Evolutionary conservation across 164 flowering plant species (phyloP).

Genomic region (Macadamia tetraphylla): DNA sequence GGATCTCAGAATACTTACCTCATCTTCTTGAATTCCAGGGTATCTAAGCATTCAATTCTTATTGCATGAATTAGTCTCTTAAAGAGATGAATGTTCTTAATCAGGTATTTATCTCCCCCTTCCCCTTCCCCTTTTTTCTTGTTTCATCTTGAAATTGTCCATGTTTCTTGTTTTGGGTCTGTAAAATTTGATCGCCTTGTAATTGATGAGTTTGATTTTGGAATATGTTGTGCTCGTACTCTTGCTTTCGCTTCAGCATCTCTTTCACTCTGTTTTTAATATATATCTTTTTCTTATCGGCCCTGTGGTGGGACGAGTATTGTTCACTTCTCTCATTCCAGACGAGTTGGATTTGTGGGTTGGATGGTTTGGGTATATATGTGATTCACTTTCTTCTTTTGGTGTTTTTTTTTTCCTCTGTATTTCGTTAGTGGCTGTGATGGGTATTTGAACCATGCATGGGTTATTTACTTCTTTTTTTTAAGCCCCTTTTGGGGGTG

Average conservation of each 20-base stretch:
- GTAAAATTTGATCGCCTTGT: neutral
- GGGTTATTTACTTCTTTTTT: neutral
- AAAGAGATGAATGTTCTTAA: neutral
- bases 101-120: neutral
- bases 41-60: neutral
- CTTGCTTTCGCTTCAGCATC: too few relatives aligned
- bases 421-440: neutral
- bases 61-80: too few relatives aligned
- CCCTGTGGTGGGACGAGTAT: neutral
- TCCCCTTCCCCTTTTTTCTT: neutral
- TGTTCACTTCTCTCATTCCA: neutral
- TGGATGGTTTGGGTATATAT: neutral
- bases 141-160: neutral
- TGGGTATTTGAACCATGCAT: constrained; percentile 1
- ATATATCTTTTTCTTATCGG: neutral
- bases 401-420: neutral
- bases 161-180: neutral
- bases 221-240: neutral
- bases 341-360: neutral
- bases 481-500: too few relatives aligned
- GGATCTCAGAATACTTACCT: neutral
- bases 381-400: neutral
- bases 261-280: neutral
- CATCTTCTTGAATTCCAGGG: neutral
- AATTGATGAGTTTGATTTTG: neutral